Evolutionary conservation across 495 filamentous ascomycete species (phyloP).

Genomic region (Penicillium macrosclerotiorum): DNA sequence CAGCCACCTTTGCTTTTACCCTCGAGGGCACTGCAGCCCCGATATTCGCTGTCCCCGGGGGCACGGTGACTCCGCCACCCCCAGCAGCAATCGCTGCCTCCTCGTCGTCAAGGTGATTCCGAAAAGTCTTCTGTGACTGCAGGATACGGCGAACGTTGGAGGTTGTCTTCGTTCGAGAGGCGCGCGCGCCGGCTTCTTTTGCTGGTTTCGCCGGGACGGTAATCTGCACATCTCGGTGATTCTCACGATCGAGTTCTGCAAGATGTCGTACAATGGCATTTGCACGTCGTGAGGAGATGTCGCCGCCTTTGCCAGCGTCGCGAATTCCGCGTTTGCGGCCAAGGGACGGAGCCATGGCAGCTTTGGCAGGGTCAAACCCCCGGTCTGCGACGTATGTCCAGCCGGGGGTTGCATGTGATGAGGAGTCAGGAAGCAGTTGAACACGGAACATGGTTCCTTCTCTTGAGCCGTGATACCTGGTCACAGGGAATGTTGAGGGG

Average conservation of each 20-base stretch:
- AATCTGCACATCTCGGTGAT: constrained; percentile 67
- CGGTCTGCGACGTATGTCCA: constrained; percentile 86
- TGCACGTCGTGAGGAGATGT: constrained; percentile 71
- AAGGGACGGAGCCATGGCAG: constrained; percentile 52
- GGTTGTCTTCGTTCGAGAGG: constrained; percentile 60
- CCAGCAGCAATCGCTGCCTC: constrained; percentile 57
- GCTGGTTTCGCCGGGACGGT: constrained; percentile 54
- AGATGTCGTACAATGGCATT: constrained; percentile 74
- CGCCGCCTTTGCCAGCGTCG: constrained; percentile 50
- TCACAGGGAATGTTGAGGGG: neutral
- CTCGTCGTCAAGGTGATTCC: constrained; percentile 88
- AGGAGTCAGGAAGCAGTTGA: constrained; percentile 70
- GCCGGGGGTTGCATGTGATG: constrained; percentile 67
- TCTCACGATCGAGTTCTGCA: constrained; percentile 78
- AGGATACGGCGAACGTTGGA: constrained; percentile 85
- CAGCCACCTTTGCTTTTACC: constrained; percentile 9
- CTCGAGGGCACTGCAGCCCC: constrained; percentile 31
- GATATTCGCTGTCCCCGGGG: constrained; percentile 23
- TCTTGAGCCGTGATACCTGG: neutral
- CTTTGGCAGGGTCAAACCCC: constrained; percentile 59
- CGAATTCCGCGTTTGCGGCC: constrained; percentile 65
- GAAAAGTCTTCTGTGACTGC: constrained; percentile 87
- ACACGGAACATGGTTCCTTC: constrained; percentile 56
- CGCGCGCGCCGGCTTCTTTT: constrained; percentile 48
- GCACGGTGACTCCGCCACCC: constrained; percentile 6